Evolutionary conservation across 2,329 filamentous ascomycete species (phyloP), one percentile per base, ranked within the genome.

Genomic region (Aplosporella prunicola): DNA sequence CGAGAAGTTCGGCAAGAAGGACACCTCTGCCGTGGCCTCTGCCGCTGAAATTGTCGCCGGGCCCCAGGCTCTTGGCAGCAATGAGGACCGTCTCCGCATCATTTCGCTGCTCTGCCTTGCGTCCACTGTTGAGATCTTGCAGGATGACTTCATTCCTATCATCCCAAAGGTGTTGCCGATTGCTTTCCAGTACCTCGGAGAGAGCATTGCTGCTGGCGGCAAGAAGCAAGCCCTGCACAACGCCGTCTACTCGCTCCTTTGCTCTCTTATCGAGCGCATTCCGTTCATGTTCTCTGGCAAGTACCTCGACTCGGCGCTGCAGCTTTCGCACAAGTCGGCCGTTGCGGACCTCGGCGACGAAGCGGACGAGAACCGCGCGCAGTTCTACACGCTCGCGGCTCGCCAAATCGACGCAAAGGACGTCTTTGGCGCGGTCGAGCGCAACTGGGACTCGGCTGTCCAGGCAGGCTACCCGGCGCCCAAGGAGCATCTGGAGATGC

Each of bases 1-100:
- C 2, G 88, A 95, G 61, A 89, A 89, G 57, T 96, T 94, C 56
- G 93, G 91, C 47, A 93, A 91, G 67, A 93, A 88, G 57, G 84
- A 94, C 51, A 70, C 82, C 2, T 76, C 82, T 47, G 79, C 78
- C 29, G 82, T 94, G 29, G 71, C 82, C 17, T 74, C 74, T 4
- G 82, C 87, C 5, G 85, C 87, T 4, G 69, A 78, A 42, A 81
- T 80, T 2, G 81, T 98, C 49, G 78, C 83, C 24, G 78, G 87
- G 27, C 66, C 77, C 38, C 69, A 82, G 45, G 89, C 85, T 45
- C 72, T 96, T 32, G 83, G 82, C 24, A 80, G 82, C 55, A 61
- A 71, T 9, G 82, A 93, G 50, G 67, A 73, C 46, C 75, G 76
- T 17, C 73, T 95, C 32, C 80, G 80, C 26, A 72, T 89, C 42